phyloP scores from a whole-genome alignment of 202 grass and related monocot species.

The Digitaria exilis region DNA sequence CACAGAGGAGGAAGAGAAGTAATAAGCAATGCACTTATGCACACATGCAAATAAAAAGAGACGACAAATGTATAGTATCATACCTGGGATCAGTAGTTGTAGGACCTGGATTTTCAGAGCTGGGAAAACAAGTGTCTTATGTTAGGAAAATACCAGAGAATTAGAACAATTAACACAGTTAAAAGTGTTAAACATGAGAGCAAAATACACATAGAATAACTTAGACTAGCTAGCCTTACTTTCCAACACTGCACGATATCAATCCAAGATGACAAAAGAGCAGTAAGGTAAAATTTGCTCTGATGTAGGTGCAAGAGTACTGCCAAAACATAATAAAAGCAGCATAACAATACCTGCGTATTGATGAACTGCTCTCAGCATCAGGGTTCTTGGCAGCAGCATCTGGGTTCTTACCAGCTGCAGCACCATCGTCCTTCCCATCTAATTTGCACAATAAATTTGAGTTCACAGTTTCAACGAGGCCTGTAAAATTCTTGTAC shows the following conservation, averaged over 20 bases:
- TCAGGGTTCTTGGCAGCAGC: constrained; percentile 32
- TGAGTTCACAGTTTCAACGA: constrained; percentile 67
- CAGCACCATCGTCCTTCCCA: constrained; percentile 31
- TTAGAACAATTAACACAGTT: neutral
- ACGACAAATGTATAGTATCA: neutral
- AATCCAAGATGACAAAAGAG: neutral
- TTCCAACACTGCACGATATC: neutral
- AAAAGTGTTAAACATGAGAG: neutral
- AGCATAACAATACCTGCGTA: constrained; percentile 47
- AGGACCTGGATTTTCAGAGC: constrained; percentile 33
- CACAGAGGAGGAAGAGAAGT: neutral
- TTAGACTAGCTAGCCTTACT: neutral
- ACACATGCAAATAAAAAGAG: neutral
- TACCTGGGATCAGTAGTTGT: constrained; percentile 52
- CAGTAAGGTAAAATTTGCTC: neutral
- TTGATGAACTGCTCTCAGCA: constrained; percentile 50
- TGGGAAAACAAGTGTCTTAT: constrained; percentile 36
- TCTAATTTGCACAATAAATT: constrained; percentile 62
- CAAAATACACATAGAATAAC: neutral
- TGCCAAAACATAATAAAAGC: neutral
- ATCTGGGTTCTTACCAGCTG: constrained; percentile 32
- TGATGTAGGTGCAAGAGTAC: neutral
- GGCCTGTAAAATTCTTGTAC: constrained; percentile 84
- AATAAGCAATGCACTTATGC: neutral
- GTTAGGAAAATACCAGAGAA: constrained; percentile 26